Base-by-base conservation (phyloP, 257 asterid genomes). In the Apocynum venetum region DNA sequence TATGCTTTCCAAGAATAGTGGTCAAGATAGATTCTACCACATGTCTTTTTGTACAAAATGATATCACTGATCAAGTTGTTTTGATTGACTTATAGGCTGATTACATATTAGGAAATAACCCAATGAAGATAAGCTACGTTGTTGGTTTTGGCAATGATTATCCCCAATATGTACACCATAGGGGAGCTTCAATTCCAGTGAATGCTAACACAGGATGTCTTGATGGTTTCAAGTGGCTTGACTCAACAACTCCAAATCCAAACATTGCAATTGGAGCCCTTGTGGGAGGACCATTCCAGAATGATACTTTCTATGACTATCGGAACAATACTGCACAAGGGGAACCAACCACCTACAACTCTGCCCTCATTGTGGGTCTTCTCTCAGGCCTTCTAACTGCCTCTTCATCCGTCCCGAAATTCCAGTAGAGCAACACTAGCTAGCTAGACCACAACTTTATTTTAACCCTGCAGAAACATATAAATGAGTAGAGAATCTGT, bases 171-270 rank as follows among this genome's bases (percentile, higher is more conserved):
- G 96, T 91, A 3, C 98, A 91, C 76, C 98, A 93, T 20, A 86
- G 98, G 80, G 98, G 97, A 78, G 97, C 98, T 57, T 93, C 98
- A 1, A 89, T 93, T 56, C 97, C 96, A 5, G 75, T 46, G 0
- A 84, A 85, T 36, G 88, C 79, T 9, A 63, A 59, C 38, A 85
- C 95, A 0, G 78, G 84, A 46, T 93, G 97, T 90, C 84, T 82
- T 78, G 93, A 89, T 1, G 97, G 98, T 48, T 93, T 90, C 86
- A 82, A 87, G 82, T 93, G 91, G 91, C 89, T 93, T 3, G 83
- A 84, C 2, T 89, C 96, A 1, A 77, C 77, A 0, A 75, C 82
- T 11, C 91, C 93, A 0, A 91, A 93, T 61, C 98, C 98, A 1
- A 91, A 93, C 17, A 60, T 90, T 6, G 98, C 95, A 9, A 41